Percentiles rank a stretch among this genome's conserved stretches.
Conservation (phyloP, 139 green algal species). For the Chlorella vulgaris region DNA sequence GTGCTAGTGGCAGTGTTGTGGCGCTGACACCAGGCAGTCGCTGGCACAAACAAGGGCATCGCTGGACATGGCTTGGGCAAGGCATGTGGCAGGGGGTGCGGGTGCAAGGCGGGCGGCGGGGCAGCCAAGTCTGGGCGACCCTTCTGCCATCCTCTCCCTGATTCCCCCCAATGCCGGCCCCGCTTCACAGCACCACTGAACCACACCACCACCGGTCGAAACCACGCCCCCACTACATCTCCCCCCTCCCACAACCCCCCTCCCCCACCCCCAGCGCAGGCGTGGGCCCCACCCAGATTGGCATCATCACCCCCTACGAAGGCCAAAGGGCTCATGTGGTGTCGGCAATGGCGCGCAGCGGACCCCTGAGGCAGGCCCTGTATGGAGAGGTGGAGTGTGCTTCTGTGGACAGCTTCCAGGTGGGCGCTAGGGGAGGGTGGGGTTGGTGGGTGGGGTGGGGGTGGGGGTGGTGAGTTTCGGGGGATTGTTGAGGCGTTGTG, state of each 20-base stretch:
- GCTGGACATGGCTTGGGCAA: background rate
- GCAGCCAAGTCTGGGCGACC: background rate
- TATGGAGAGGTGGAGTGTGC: constrained; percentile 90
- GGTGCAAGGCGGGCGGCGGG: background rate
- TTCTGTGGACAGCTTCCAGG: constrained; percentile 86
- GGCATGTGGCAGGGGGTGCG: background rate
- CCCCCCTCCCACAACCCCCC: too few relatives aligned
- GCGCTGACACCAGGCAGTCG: too few relatives aligned
- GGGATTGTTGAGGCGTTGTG: too few relatives aligned
- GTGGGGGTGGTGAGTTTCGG: background rate
- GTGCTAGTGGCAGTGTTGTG: too few relatives aligned
- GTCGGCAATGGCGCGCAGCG: constrained; percentile 77
- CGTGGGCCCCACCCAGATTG: constrained; percentile 84
- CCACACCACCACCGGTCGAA: too few relatives aligned
- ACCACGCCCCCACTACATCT: too few relatives aligned
- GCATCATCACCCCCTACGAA: constrained; percentile 99
- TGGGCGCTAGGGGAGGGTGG: background rate
- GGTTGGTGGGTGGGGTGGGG: background rate
- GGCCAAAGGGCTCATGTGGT: constrained; percentile 94
- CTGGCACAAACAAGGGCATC: too few relatives aligned
- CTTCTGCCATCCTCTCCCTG: background rate
- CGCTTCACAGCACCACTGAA: too few relatives aligned
- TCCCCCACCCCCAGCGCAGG: constrained; percentile 36
- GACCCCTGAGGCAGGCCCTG: constrained; percentile 81
- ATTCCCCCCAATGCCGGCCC: background rate